Conservation (phyloP, 2,329 filamentous ascomycete genomes). For the Rasamsonia emersonii region DNA sequence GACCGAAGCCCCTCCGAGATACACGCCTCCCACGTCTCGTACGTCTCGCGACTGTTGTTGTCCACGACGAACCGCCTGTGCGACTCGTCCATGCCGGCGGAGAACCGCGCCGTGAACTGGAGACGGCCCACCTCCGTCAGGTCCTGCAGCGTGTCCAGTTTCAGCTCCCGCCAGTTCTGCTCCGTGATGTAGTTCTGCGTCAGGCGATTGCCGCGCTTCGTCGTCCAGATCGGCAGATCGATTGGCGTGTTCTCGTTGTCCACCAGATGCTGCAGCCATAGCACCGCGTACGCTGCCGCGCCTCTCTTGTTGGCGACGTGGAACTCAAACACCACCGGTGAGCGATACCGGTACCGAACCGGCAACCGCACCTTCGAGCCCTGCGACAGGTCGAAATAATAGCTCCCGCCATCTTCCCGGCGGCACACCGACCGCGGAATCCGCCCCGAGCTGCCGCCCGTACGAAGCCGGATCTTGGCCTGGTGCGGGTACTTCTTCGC, state of each 20-base stretch:
- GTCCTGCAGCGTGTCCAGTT: slow-evolving; percentile 62
- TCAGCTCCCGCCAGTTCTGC: slow-evolving; percentile 55
- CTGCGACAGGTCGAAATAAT: slow-evolving; percentile 51
- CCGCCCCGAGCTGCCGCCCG: slow-evolving; percentile 70
- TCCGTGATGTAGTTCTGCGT: slow-evolving; percentile 90
- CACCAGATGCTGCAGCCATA: slow-evolving; percentile 79
- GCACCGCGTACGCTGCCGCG: slow-evolving; percentile 63
- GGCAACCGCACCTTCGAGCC: slow-evolving; percentile 61
- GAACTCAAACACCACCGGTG: slow-evolving; percentile 83
- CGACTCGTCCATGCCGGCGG: slow-evolving; percentile 78
- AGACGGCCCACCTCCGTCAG: slow-evolving; percentile 74
- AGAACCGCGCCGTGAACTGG: slow-evolving; percentile 73
- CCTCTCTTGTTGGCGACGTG: slow-evolving; percentile 60
- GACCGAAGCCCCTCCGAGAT: slow-evolving; percentile 74
- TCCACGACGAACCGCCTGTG: slow-evolving; percentile 77
- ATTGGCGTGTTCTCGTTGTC: slow-evolving; percentile 72
- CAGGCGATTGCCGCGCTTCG: slow-evolving; percentile 63
- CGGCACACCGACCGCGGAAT: slow-evolving; percentile 57
- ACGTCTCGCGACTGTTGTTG: slow-evolving; percentile 85
- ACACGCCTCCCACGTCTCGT: slow-evolving; percentile 90
- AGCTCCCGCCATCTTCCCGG: slow-evolving; percentile 50
- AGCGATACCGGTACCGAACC: slow-evolving; percentile 82
- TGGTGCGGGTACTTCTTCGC: slow-evolving; percentile 54
- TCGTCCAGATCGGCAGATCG: slow-evolving; percentile 86
- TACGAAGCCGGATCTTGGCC: slow-evolving; percentile 66